A percentile compares a stretch with the other conserved stretches of the same genome.
These are phyloP conservation scores for Metschnikowia cubensis DNA, from an alignment of 805 yeast species.

Conservation along the genomic window DNA sequence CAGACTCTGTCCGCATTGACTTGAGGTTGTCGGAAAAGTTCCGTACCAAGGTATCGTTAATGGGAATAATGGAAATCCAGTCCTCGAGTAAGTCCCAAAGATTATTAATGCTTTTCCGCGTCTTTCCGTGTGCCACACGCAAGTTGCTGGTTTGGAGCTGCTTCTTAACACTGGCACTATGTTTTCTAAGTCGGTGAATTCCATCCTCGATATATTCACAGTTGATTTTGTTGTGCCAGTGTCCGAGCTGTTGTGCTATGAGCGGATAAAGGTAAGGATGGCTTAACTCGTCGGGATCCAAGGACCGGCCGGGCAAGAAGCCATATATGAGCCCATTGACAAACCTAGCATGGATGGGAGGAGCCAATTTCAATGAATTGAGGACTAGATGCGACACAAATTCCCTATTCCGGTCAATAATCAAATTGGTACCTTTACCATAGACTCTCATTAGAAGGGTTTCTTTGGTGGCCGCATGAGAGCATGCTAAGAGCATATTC, in stretches of 20 bases:
- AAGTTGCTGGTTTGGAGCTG: background rate
- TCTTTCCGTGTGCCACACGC: slow-evolving; percentile 5
- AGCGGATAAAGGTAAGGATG: slow-evolving; percentile 46
- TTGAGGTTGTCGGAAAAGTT: slow-evolving; percentile 34
- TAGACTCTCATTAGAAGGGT: slow-evolving; percentile 62
- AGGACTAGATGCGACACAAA: slow-evolving; percentile 65
- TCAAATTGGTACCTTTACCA: slow-evolving; percentile 68
- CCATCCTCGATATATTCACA: slow-evolving; percentile 46
- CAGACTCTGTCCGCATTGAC: background rate
- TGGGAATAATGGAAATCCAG: slow-evolving; percentile 65
- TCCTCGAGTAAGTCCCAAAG: slow-evolving; percentile 58
- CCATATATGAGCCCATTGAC: slow-evolving; percentile 73
- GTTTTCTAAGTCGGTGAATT: slow-evolving; percentile 35
- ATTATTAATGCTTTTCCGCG: slow-evolving; percentile 30
- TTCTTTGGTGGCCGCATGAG: slow-evolving; percentile 25
- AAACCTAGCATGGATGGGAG: slow-evolving; percentile 63
- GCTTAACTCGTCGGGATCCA: slow-evolving; percentile 52
- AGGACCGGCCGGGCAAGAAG: slow-evolving; percentile 59
- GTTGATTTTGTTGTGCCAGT: slow-evolving; percentile 59
- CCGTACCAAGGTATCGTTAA: slow-evolving; percentile 35
- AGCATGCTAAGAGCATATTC: slow-evolving; percentile 52
- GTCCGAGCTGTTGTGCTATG: slow-evolving; percentile 63
- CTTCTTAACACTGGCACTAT: slow-evolving; percentile 19
- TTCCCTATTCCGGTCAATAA: slow-evolving; percentile 72
- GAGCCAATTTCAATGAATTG: slow-evolving; percentile 59